phyloP scores from a whole-genome alignment of 2,329 filamentous ascomycete genomes.

The Xenoacremonium recifei region DNA sequence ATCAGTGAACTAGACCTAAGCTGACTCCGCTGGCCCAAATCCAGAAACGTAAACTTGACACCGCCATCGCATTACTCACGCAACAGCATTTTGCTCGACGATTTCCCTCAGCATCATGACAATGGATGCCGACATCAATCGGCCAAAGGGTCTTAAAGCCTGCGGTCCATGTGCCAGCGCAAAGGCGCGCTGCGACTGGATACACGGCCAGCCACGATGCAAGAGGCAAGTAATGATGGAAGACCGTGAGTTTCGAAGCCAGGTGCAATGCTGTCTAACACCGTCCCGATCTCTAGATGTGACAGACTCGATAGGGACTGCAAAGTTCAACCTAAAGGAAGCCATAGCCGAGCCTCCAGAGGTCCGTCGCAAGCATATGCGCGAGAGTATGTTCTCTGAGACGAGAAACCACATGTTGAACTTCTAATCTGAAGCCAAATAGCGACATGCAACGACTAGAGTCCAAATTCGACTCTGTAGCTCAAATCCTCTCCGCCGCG shows the following conservation, averaged over 20 bases:
- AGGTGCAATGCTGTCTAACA: too few species aligned
- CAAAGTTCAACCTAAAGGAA: slow-evolving; percentile 4
- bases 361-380: too few species aligned
- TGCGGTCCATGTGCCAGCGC: slow-evolving; percentile 7
- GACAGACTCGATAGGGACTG: slow-evolving; percentile 9
- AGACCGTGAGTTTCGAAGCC: too few species aligned
- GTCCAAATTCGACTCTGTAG: slow-evolving; percentile 12
- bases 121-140: slow-evolving; percentile 2
- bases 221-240: too few species aligned
- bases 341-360: slow-evolving; percentile 2
- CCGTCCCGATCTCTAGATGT: too few species aligned
- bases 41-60: too few species aligned
- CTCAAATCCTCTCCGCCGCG: slow-evolving; percentile 5
- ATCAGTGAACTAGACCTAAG: too few species aligned
- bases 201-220: slow-evolving; percentile 5
- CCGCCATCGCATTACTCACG: too few species aligned
- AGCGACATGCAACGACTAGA: slow-evolving; percentile 8
- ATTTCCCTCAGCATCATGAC: too few species aligned
- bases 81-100: too few species aligned
- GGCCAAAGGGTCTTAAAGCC: slow-evolving; percentile 2
- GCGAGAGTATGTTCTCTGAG: slow-evolving; percentile 3
- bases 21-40: too few species aligned
- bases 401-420: background rate
- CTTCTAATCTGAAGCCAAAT: background rate
- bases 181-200: slow-evolving; percentile 9